Evolutionary conservation across 768 basidiomycete species (phyloP), one percentile per base, ranked within the genome.

Genomic region (Amanita polypyramis): DNA sequence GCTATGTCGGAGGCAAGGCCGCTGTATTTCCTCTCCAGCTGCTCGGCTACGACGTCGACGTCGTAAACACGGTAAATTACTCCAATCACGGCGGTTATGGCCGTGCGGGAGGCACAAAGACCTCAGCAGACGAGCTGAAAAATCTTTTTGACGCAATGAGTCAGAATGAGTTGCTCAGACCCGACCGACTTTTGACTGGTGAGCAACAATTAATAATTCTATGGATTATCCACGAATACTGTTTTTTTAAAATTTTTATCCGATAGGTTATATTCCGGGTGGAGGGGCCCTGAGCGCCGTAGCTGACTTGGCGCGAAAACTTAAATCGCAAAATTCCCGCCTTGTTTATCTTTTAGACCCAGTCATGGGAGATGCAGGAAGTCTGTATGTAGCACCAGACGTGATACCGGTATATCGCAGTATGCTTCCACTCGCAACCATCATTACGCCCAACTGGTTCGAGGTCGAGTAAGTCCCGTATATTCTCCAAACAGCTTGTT

Each of bases 381-480:
- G 70, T 33, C 68, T 99, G 11, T 99, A 99, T 56, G 93, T 97
- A 17, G 77, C 92, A 3, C 71, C 82, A 17, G 81, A 89, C 52
- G 90, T 93, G 7, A 70, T 98, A 51, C 90, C 92, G 1, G 74
- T 90, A 33, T 98, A 99, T 68, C 78, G 81, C 39, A 67, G 73
- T 35, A 76, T 93, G 67, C 70, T 95, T 1, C 70, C 79, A n/a
- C 66, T 80, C n/a, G 85, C 96, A 2, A 88, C 88, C 0, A 81
- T 97, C 41, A 97, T 97, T 54, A 92, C 96, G 0, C 96, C 96
- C 0, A 99, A 99, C 60, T 96, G 93, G 79, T 99, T 93, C 56
- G 96, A 99, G 69, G 87, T 85, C 52, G 95, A 98, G 92, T 45
- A 36, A 11, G 40, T 27, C 27, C 40, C 94, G 60, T 62, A 82